Evolutionary conservation across 148 eudicot genomes (phyloP).

Genomic region (Heliamphora exappendiculata): DNA sequence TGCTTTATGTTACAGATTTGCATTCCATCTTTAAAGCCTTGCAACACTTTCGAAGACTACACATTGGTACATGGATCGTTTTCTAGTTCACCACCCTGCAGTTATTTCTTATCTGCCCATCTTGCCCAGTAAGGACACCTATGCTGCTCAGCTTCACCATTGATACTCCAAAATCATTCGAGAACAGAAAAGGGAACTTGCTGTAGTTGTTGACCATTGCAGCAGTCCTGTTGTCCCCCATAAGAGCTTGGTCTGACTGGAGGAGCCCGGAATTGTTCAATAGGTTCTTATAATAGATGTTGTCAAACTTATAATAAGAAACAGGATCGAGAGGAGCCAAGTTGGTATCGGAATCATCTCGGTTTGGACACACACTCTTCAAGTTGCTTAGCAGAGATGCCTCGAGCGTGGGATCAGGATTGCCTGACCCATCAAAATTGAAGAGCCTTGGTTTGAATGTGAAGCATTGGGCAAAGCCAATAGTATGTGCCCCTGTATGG

Average conservation of each 20-base stretch:
- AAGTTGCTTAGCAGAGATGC: slow-evolving; percentile 33
- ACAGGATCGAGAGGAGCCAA: slow-evolving; percentile 51
- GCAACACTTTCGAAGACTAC: neutral
- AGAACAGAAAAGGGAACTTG: slow-evolving; percentile 34
- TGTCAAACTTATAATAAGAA: slow-evolving; percentile 47
- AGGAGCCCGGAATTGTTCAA: slow-evolving; percentile 54
- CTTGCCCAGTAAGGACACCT: slow-evolving; percentile 53
- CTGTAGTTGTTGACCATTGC: slow-evolving; percentile 37
- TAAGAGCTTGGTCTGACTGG: slow-evolving; percentile 62
- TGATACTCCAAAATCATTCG: slow-evolving; percentile 46
- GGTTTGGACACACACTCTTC: slow-evolving; percentile 46
- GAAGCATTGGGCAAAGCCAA: slow-evolving; percentile 68
- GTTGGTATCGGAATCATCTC: slow-evolving; percentile 39
- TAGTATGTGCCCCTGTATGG: slow-evolving; percentile 60
- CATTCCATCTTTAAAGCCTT: neutral
- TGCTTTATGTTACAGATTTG: neutral
- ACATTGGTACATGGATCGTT: neutral
- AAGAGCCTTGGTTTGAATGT: slow-evolving; percentile 58
- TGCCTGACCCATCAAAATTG: slow-evolving; percentile 50
- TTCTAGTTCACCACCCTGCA: slow-evolving; percentile 52
- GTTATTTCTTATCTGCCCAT: slow-evolving; percentile 57
- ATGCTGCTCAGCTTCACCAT: slow-evolving; percentile 50
- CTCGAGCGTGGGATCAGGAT: slow-evolving; percentile 58
- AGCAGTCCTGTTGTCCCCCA: slow-evolving; percentile 43
- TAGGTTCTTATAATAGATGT: slow-evolving; percentile 44